Percentiles rank a stretch among this genome's conserved stretches.
These are phyloP conservation scores for Chlorokybus atmophyticus DNA, from an alignment of 139 green algal genomes.

Conservation along the genomic window DNA sequence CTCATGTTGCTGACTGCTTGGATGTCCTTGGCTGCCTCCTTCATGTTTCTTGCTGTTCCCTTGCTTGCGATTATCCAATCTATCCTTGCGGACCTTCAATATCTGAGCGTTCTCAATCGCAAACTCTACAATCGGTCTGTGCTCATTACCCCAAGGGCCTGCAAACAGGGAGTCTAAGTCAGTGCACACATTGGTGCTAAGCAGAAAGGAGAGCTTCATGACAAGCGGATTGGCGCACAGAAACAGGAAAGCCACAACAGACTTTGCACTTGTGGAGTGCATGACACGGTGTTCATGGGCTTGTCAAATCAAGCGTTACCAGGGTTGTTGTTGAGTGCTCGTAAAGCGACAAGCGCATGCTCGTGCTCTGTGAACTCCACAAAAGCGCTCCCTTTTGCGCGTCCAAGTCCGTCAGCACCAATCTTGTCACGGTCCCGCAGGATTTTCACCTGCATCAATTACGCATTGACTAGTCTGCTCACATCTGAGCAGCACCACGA, in stretches of 20 bases:
- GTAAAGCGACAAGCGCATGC: conserved; percentile 73
- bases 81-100: neutral
- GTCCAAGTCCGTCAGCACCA: conserved; percentile 17
- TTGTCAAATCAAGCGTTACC: no score
- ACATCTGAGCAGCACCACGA: no score
- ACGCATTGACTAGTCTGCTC: no score
- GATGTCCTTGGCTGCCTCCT: neutral
- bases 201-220: no score
- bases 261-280: no score
- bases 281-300: no score
- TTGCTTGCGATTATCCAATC: neutral
- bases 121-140: conserved; percentile 15
- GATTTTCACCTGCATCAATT: conserved; percentile 78
- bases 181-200: no score
- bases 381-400: conserved; percentile 63
- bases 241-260: no score
- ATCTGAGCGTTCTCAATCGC: conserved; percentile 16
- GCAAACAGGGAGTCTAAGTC: no score
- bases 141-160: conserved; percentile 7
- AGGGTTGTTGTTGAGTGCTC: conserved; percentile 95
- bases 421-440: conserved; percentile 48
- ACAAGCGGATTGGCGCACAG: no score
- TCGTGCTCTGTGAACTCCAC: conserved; percentile 78
- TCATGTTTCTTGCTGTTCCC: neutral
- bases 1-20: no score